These are phyloP conservation scores for Chrysophaeum taylorii DNA, from an alignment of 352 stramenopile genomes.

Conservation along the genomic window DNA sequence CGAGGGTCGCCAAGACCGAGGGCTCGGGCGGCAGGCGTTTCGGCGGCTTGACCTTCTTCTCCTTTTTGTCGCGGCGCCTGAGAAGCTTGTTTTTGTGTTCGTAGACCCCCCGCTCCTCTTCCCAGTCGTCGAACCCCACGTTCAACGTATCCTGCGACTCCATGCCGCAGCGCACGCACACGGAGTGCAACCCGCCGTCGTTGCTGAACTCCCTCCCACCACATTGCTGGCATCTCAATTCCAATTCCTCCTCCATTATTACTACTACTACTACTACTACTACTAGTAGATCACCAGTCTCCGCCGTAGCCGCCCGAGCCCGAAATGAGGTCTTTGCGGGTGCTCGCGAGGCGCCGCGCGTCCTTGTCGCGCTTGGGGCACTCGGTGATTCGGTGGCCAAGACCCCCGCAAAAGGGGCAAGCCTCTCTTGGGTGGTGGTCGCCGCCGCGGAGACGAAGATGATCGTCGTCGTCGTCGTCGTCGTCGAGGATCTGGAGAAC, in stretches of 20 bases:
- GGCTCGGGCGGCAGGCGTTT: background rate
- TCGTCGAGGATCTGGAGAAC: constrained; percentile 95
- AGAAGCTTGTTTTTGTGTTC: background rate
- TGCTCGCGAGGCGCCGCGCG: constrained; percentile 67
- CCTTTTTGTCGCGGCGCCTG: background rate
- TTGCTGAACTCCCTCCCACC: no score
- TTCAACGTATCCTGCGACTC: background rate
- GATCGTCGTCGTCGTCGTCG: constrained; percentile 68
- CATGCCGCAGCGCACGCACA: background rate
- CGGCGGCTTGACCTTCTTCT: background rate
- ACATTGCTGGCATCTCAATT: no score
- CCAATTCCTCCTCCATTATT: no score
- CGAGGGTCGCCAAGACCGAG: background rate
- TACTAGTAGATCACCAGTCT: no score
- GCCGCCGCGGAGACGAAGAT: constrained; percentile 47
- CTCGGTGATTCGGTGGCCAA: constrained; percentile 94
- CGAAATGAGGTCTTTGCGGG: background rate
- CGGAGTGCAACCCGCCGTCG: background rate
- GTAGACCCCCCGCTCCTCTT: background rate
- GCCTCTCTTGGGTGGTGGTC: constrained; percentile 75
- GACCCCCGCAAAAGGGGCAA: constrained; percentile 94
- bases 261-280: no score
- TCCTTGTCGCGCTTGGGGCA: constrained; percentile 98
- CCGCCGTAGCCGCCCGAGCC: background rate
- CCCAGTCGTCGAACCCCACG: background rate